Percentiles rank a stretch among this genome's conserved stretches.
phyloP scores from a whole-genome alignment of 2,329 filamentous ascomycete genomes.

The Helicocarpus griseus region DNA sequence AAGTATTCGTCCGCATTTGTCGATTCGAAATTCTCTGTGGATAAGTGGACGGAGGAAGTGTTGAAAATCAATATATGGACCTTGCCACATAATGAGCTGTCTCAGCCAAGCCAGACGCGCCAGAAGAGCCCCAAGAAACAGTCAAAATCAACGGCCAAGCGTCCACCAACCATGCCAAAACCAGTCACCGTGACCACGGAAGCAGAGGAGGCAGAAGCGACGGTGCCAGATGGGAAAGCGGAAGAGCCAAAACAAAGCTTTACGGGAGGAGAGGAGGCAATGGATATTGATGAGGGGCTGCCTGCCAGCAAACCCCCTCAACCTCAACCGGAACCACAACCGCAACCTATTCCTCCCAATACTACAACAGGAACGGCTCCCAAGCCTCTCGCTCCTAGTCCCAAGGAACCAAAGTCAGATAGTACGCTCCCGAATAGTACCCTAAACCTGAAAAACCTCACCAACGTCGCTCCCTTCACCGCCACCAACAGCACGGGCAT shows the following conservation, averaged over 20 bases:
- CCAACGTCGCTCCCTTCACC: slow-evolving; percentile 41
- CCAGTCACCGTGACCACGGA: slow-evolving; percentile 29
- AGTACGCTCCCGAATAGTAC: not conserved
- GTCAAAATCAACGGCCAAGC: slow-evolving; percentile 19
- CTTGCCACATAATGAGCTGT: slow-evolving; percentile 20
- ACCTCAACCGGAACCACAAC: not conserved
- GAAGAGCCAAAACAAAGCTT: slow-evolving; percentile 12
- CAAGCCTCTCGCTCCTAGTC: not conserved
- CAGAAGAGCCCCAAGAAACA: slow-evolving; percentile 27
- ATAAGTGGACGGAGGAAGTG: slow-evolving; percentile 27
- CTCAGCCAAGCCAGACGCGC: slow-evolving; percentile 18
- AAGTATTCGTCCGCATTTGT: slow-evolving; percentile 21
- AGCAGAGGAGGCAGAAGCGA: slow-evolving; percentile 28
- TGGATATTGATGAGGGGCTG: slow-evolving; percentile 38
- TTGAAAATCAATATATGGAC: slow-evolving; percentile 27
- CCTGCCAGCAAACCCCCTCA: slow-evolving; percentile 10
- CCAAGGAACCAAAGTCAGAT: slow-evolving; percentile 3
- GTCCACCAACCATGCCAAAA: slow-evolving; percentile 21
- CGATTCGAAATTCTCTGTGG: slow-evolving; percentile 27
- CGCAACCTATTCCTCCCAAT: not conserved
- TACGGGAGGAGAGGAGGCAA: slow-evolving; percentile 28
- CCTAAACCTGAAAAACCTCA: slow-evolving; percentile 42
- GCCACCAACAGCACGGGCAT: slow-evolving; percentile 39
- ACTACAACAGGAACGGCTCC: slow-evolving; percentile 7
- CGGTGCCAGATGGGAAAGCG: slow-evolving; percentile 15